Evolutionary conservation across 345 rosid genomes (phyloP), one percentile per base, ranked within the genome.

Genomic region (Nephelium lappaceum): DNA sequence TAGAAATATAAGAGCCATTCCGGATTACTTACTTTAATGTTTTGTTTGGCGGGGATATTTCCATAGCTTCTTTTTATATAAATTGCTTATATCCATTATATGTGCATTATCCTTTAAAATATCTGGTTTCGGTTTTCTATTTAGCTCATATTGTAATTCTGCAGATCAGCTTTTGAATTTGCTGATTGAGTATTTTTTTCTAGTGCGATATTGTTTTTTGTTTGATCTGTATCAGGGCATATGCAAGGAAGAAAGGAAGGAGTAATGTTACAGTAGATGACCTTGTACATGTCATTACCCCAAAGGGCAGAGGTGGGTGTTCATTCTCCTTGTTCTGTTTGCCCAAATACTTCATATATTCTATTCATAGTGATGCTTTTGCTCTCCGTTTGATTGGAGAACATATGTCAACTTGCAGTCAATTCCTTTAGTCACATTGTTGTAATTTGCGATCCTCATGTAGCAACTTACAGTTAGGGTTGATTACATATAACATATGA

Each of bases 181-280:
- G 62, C 9, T 43, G 45, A 45, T 66, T 49, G 8, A n/a, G 27
- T 75, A 27, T 43, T 51, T 41, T 31, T 57, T 74, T 45, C 71
- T 73, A 45, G 24, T 61, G 3, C n/a, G 24, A 36, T 60, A 61
- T 6, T 0, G 53, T 38, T 8, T 49, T 31, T 31, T 25, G 6
- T 63, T 36, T 47, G 10, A 63, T 75, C 64, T 75, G 24, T 42
- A 78, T 70, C 58, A 95, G 96, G 91, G 93, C 88, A 74, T 90
- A 86, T 83, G 82, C 82, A 53, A 88, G 85, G 91, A 88, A 94
- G 88, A 91, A 91, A 81, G 97, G 95, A 18, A 87, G 91, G 81
- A 91, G 86, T 79, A 89, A 89, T 74, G 93, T 93, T 15, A 90
- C 92, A 11, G 88, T 93, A 24, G 98, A 95, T 84, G 97, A 93